Conservation (phyloP, 495 filamentous ascomycete species). For the Xylona heveae region DNA sequence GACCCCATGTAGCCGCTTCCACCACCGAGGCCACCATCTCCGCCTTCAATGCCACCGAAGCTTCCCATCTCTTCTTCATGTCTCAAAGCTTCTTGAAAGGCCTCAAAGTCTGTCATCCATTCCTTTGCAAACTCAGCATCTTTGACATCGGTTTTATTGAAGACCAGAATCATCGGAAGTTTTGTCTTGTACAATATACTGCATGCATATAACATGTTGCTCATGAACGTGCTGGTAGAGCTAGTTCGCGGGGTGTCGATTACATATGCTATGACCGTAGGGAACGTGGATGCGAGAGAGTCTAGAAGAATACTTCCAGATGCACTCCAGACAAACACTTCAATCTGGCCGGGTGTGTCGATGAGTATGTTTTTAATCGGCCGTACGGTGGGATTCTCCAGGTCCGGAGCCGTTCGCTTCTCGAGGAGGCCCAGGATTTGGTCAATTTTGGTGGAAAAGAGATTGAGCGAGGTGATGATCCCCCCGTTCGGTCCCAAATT, state of each 20-base stretch:
- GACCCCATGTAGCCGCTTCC: conserved; percentile 96
- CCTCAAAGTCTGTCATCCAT: conserved; percentile 99
- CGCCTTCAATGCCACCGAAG: conserved; percentile 55
- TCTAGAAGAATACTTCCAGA: conserved; percentile 85
- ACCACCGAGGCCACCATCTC: conserved; percentile 30
- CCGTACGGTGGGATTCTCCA: conserved; percentile 33
- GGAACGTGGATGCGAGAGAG: conserved; percentile 77
- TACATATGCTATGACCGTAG: conserved; percentile 90
- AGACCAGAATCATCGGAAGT: conserved; percentile 92
- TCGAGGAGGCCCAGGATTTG: conserved; percentile 78
- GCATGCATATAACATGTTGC: conserved; percentile 98
- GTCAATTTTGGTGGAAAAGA: conserved; percentile 94
- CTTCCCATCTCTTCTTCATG: conserved; percentile 58
- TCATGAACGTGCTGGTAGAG: conserved; percentile 94
- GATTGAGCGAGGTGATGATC: conserved; percentile 88
- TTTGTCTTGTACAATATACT: conserved; percentile 97
- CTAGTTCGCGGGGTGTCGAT: conserved; percentile 88
- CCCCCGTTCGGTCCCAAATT: conserved; percentile 94
- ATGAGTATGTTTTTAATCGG: conserved; percentile 69
- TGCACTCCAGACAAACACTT: conserved; percentile 96
- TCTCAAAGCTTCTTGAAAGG: conserved; percentile 71
- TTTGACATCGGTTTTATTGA: conserved; percentile 95
- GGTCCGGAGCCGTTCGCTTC: conserved; percentile 55
- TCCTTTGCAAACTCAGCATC: conserved; percentile 84
- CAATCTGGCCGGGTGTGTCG: conserved; percentile 93